A percentile compares a stretch with the other conserved stretches of the same genome.
phyloP scores from a whole-genome alignment of 2,329 filamentous ascomycete genomes.

The Fusarium circinatum region DNA sequence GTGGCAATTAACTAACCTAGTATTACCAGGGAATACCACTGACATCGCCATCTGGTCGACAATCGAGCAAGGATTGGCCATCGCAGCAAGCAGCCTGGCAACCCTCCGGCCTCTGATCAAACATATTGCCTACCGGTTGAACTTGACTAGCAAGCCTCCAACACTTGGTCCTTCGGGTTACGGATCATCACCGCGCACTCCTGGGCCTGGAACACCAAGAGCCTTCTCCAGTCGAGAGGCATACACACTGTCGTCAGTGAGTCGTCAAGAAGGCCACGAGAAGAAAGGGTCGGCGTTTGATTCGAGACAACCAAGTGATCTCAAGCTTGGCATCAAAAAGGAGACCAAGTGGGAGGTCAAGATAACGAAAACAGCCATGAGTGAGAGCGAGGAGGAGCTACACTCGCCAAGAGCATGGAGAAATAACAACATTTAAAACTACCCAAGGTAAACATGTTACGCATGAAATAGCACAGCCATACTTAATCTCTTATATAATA shows the following conservation, averaged over 20 bases:
- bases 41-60: slow-evolving; percentile 59
- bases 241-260: slow-evolving; percentile 26
- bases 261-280: background rate
- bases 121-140: slow-evolving; percentile 16
- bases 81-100: slow-evolving; percentile 55
- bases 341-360: slow-evolving; percentile 28
- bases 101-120: slow-evolving; percentile 55
- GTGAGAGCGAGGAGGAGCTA: slow-evolving; percentile 34
- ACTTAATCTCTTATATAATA: background rate
- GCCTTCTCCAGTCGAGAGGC: slow-evolving; percentile 9
- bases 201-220: slow-evolving; percentile 33
- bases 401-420: slow-evolving; percentile 9
- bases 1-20: background rate
- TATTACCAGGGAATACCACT: slow-evolving; percentile 45
- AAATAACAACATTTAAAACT: background rate
- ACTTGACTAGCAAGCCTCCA: slow-evolving; percentile 28
- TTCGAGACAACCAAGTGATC: background rate
- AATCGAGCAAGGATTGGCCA: slow-evolving; percentile 56
- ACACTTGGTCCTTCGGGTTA: slow-evolving; percentile 24
- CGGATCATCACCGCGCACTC: background rate
- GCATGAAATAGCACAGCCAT: background rate
- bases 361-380: slow-evolving; percentile 8
- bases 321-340: slow-evolving; percentile 8
- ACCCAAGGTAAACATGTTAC: background rate
- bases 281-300: background rate